A percentile compares a stretch with the other conserved stretches of the same genome.
These are phyloP conservation scores for Dendrobium huoshanense DNA, from an alignment of 106 monocot species.

Conservation along the genomic window DNA sequence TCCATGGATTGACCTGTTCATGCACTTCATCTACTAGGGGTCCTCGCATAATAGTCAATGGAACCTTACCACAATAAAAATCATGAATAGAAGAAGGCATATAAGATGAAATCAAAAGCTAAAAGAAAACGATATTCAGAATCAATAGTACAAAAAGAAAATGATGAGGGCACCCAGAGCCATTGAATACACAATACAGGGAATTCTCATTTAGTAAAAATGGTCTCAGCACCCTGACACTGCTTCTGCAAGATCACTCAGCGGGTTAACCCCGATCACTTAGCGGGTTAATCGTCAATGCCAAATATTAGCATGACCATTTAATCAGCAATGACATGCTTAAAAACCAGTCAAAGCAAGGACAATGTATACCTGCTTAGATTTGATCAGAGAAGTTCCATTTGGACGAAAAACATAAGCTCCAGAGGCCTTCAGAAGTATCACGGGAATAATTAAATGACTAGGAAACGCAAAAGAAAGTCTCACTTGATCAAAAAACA, in stretches of 20 bases:
- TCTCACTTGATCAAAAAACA: background rate
- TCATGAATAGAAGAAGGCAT: background rate
- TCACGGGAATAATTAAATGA: slow-evolving; percentile 3
- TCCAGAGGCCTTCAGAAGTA: slow-evolving; percentile 74
- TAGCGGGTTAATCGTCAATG: no score
- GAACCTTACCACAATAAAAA: slow-evolving; percentile 25
- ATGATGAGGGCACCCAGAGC: no score
- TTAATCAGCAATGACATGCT: background rate
- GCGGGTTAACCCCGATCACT: no score
- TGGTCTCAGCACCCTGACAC: no score
- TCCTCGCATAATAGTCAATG: slow-evolving; percentile 59
- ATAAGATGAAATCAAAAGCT: background rate
- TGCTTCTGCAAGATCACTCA: no score
- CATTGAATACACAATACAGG: no score
- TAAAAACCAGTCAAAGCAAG: background rate
- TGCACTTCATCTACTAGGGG: slow-evolving; percentile 94
- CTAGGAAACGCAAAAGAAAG: background rate
- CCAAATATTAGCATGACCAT: no score
- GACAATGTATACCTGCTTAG: slow-evolving; percentile 38
- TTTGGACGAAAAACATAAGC: slow-evolving; percentile 97
- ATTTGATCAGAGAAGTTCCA: slow-evolving; percentile 47
- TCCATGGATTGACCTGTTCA: slow-evolving; percentile 92
- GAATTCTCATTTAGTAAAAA: no score
- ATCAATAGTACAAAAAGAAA: background rate
- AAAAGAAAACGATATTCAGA: background rate